Conservation (phyloP, 495 filamentous ascomycete genomes). For the Neurospora sp. region DNA sequence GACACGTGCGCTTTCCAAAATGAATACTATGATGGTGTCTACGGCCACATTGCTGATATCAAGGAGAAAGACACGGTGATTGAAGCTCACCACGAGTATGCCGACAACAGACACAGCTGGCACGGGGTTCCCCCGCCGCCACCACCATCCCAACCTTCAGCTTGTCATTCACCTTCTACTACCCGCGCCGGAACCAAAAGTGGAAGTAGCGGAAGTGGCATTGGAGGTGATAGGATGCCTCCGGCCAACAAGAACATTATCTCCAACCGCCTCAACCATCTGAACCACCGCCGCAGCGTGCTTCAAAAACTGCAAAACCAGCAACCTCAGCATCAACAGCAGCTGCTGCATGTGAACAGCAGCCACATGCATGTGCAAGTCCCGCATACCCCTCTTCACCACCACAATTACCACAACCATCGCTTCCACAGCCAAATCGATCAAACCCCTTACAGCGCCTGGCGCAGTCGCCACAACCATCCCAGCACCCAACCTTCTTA, state of each 20-base stretch:
- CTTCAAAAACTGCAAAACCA: not conserved
- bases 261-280: not conserved
- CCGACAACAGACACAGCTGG: not conserved
- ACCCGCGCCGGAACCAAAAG: not conserved
- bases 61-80: not conserved
- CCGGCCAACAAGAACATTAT: not conserved
- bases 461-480: not conserved
- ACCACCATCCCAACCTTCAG: not conserved
- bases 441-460: not conserved
- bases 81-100: not conserved
- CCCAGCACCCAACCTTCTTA: not conserved
- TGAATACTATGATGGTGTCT: not conserved
- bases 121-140: not conserved
- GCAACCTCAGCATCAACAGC: not conserved
- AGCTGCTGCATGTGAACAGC: not conserved
- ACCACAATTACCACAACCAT: not conserved
- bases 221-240: not conserved
- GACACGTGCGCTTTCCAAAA: not conserved
- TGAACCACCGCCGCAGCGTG: not conserved
- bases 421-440: not conserved
- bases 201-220: not conserved
- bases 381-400: not conserved
- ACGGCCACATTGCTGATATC: not conserved
- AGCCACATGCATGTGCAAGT: not conserved
- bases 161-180: not conserved